Percentiles rank a stretch among this genome's conserved stretches.
Evolutionary conservation across 2,329 filamentous ascomycete genomes (phyloP).

Genomic region (Alternaria infectoria): DNA sequence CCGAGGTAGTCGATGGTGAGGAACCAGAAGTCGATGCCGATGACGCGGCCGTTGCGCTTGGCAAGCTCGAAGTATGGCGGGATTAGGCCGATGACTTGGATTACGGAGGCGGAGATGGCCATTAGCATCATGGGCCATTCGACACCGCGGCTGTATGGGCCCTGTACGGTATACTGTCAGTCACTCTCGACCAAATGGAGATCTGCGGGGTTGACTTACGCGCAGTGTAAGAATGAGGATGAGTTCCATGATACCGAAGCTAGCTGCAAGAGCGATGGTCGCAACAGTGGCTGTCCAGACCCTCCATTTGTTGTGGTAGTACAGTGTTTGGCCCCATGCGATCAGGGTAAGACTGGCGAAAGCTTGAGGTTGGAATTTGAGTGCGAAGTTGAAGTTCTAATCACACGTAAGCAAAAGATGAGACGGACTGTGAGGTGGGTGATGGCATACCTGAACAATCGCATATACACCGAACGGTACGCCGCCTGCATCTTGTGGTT

Average conservation of each 20-base stretch:
- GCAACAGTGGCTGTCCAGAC: constrained; percentile 55
- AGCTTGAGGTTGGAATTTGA: constrained; percentile 62
- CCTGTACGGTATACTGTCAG: constrained; percentile 41
- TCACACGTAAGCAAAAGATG: background rate
- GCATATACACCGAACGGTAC: constrained; percentile 61
- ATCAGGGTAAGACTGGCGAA: constrained; percentile 58
- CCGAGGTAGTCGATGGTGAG: constrained; percentile 66
- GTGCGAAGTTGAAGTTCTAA: constrained; percentile 61
- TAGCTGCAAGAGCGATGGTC: constrained; percentile 48
- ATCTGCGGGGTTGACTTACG: constrained; percentile 54
- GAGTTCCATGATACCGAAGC: constrained; percentile 62
- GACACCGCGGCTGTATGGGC: constrained; percentile 61
- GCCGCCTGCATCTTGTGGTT: constrained; percentile 27
- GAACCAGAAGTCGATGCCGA: constrained; percentile 67
- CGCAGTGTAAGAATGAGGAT: constrained; percentile 64
- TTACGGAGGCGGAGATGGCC: constrained; percentile 63
- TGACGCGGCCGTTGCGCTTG: constrained; percentile 66
- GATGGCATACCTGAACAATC: constrained; percentile 53
- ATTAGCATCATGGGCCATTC: constrained; percentile 62
- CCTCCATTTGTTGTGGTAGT: constrained; percentile 59
- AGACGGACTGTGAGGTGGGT: background rate
- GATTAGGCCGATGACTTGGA: constrained; percentile 63
- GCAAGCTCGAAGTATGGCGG: constrained; percentile 68
- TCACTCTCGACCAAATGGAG: no score
- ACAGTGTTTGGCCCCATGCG: constrained; percentile 60